Conservation (phyloP, 2,329 filamentous ascomycete species). For the Alternaria sp. region DNA sequence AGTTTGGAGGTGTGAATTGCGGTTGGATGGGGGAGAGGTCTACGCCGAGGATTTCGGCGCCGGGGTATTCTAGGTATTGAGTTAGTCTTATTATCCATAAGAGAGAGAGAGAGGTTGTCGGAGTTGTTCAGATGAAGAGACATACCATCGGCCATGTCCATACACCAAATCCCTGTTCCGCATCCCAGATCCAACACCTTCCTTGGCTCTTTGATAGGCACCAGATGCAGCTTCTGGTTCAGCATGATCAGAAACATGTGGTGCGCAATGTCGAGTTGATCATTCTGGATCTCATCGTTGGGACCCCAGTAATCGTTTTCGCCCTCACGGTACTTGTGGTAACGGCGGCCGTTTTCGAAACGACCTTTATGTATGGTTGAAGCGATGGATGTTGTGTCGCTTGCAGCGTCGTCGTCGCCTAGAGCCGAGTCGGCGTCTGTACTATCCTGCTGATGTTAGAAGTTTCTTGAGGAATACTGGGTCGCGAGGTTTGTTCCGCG, state of each 20-base stretch:
- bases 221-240: slow-evolving; percentile 30
- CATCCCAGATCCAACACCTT: slow-evolving; percentile 33
- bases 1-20: slow-evolving; percentile 52
- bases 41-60: slow-evolving; percentile 52
- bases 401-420: slow-evolving; percentile 15
- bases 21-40: slow-evolving; percentile 58
- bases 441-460: slow-evolving; percentile 7
- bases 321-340: slow-evolving; percentile 40
- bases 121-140: background rate
- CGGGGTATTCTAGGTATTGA: slow-evolving; percentile 16
- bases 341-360: slow-evolving; percentile 42
- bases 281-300: slow-evolving; percentile 38
- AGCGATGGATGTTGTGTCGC: slow-evolving; percentile 40
- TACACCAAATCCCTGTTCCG: slow-evolving; percentile 39
- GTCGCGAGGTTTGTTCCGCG: background rate
- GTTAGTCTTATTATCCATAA: background rate
- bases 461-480: background rate
- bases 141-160: slow-evolving; percentile 33
- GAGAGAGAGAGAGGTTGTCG: background rate
- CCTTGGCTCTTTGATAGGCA: slow-evolving; percentile 27
- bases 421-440: slow-evolving; percentile 26
- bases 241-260: slow-evolving; percentile 34
- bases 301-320: slow-evolving; percentile 42
- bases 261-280: slow-evolving; percentile 38
- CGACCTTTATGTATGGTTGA: slow-evolving; percentile 39